phyloP scores from a whole-genome alignment of 2,329 filamentous ascomycete genomes.

The Diaporthe sp. region DNA sequence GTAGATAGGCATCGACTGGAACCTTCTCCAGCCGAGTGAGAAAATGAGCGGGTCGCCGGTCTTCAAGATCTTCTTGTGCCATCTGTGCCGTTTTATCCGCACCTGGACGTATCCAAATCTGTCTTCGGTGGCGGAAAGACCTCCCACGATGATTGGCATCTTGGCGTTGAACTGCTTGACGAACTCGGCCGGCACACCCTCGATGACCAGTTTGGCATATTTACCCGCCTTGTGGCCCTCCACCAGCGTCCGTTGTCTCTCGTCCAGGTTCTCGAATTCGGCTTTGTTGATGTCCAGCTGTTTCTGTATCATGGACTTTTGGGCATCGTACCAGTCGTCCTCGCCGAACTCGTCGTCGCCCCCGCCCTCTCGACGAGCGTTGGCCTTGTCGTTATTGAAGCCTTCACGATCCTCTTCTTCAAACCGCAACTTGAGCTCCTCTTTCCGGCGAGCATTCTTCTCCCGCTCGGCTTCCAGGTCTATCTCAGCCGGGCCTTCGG shows the following conservation, averaged over 20 bases:
- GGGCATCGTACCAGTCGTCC: conserved; percentile 98
- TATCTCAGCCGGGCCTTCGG: too few species aligned
- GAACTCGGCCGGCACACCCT: conserved; percentile 92
- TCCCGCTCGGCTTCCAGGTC: conserved; percentile 88
- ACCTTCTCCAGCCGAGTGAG: conserved; percentile 94
- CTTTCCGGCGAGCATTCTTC: conserved; percentile 90
- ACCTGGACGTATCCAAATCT: conserved; percentile 96
- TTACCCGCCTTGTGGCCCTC: conserved; percentile 93
- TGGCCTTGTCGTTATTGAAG: conserved; percentile 88
- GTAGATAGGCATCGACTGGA: conserved; percentile 93
- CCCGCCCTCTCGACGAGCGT: conserved; percentile 76
- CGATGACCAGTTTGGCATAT: conserved; percentile 90
- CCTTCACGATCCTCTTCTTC: conserved; percentile 99
- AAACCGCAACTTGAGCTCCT: conserved; percentile 93
- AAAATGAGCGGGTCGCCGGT: conserved; percentile 98
- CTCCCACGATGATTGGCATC: conserved; percentile 88
- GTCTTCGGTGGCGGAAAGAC: conserved; percentile 93
- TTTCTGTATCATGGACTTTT: conserved; percentile 94
- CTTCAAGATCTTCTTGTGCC: conserved; percentile 99
- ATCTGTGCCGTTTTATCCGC: conserved; percentile 95
- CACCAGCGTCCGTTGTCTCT: conserved; percentile 82
- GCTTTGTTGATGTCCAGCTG: conserved; percentile 96
- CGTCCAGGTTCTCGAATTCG: conserved; percentile 90
- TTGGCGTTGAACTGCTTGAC: conserved; percentile 82
- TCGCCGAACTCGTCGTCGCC: conserved; percentile 87